Base-by-base conservation (phyloP, 345 rosid genomes). In the Viola odorata region DNA sequence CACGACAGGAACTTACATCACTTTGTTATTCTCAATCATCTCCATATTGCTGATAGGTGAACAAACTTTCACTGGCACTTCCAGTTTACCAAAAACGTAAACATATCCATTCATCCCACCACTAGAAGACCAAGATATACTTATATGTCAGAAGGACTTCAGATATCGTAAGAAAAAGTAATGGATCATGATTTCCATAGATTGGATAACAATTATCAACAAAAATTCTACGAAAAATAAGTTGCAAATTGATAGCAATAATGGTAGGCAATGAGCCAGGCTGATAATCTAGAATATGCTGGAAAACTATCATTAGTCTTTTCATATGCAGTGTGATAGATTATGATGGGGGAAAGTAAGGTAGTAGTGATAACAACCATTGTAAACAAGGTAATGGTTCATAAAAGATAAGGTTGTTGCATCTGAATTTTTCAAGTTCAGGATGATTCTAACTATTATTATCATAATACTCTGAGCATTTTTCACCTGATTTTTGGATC, bases 91-190 rank as follows among this genome's bases (percentile, higher is more conserved):
- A 47, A 59, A 42, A 40, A 62, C 10, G 16, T 17, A 57, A 23
- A 67, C 37, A 42, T 50, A 66, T 57, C 76, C 76, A 50, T 67
- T 72, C 76, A 72, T 72, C 16, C 76, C 71, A 57, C 60, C 71
- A 50, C 76, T 72, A 42, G 42, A 14, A 6, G 17, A 15, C 17
- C 17, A 14, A 51, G 37, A 51, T 15, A 51, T 14, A 51, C 15
- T 51, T 8, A 15, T 6, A 6, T 51, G 32, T 16, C 11, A 10
- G 15, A 51, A 51, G 37, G 32, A 51, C 8, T n/a, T n/a, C 55
- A 51, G 17, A 6, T 51, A 4, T 10, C 15, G 15, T 5, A 14
- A 17, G 37, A 10, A 11, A 9, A 51, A 15, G 15, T 10, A 51
- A 9, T 51, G 17, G 17, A 15, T 17, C 15, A 5, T 51, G 23